Conservation (phyloP, 495 filamentous ascomycete genomes). For the Astrothelium macrocarpum region DNA sequence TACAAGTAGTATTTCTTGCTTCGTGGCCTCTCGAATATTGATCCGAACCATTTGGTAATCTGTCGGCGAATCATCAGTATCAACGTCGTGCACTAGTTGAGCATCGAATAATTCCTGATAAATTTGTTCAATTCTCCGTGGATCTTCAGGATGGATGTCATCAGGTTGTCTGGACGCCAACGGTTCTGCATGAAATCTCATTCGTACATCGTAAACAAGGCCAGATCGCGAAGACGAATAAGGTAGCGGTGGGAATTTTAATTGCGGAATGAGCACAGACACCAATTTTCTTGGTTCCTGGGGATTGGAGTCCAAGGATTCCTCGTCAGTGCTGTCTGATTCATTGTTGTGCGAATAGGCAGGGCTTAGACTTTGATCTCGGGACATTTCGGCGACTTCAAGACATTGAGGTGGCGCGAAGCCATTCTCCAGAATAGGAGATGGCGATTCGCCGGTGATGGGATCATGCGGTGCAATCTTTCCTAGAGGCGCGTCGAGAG, state of each 20-base stretch:
- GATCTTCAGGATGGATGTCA: conserved; percentile 92
- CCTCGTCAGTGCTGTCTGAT: background rate
- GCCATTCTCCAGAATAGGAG: background rate
- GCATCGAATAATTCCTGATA: conserved; percentile 71
- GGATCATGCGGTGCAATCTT: background rate
- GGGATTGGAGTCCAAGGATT: background rate
- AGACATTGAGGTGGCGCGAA: background rate
- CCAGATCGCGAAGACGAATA: conserved; percentile 39
- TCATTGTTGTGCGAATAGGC: background rate
- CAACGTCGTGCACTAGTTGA: conserved; percentile 57
- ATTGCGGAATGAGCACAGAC: conserved; percentile 14
- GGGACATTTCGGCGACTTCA: background rate
- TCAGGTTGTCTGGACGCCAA: conserved; percentile 31
- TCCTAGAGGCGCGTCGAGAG: background rate
- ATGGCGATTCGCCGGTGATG: background rate
- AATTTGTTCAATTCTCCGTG: conserved; percentile 78
- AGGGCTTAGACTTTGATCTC: background rate
- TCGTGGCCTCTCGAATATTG: conserved; percentile 58
- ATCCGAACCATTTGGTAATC: conserved; percentile 65
- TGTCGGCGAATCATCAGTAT: conserved; percentile 38
- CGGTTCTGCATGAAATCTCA: conserved; percentile 82
- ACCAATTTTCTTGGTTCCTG: background rate
- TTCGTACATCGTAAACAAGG: conserved; percentile 83
- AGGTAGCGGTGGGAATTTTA: conserved; percentile 21
- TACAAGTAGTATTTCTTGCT: conserved; percentile 65